phyloP scores from a whole-genome alignment of 352 stramenopile genomes.

The Globisporangium radiosum region DNA sequence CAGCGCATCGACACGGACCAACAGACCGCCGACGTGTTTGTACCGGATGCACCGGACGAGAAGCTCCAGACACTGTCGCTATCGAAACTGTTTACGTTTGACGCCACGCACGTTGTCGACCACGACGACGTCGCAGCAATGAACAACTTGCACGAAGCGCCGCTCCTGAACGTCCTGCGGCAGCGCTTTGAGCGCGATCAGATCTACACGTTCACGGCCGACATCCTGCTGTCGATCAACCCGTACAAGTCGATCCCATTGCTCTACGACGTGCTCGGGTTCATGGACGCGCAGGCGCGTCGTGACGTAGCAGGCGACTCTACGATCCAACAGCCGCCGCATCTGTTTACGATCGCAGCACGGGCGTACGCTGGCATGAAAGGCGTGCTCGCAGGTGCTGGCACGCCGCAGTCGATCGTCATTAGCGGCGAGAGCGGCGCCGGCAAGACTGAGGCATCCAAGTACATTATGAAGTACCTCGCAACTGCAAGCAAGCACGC shows the following conservation, averaged over 20 bases:
- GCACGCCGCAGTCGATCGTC: slow-evolving; percentile 88
- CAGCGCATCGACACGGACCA: slow-evolving; percentile 37
- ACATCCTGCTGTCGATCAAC: slow-evolving; percentile 82
- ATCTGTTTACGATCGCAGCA: slow-evolving; percentile 79
- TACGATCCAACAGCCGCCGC: slow-evolving; percentile 23
- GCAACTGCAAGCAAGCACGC: slow-evolving; percentile 67
- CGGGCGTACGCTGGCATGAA: slow-evolving; percentile 74
- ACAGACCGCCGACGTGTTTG: slow-evolving; percentile 47
- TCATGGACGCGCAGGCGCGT: slow-evolving; percentile 39
- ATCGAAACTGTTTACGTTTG: slow-evolving; percentile 65
- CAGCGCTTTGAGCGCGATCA: slow-evolving; percentile 73
- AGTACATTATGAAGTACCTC: slow-evolving; percentile 90
- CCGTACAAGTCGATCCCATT: slow-evolving; percentile 85
- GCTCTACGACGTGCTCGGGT: slow-evolving; percentile 72
- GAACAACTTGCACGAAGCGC: slow-evolving; percentile 88
- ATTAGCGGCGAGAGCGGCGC: slow-evolving; percentile 91
- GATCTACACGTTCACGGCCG: slow-evolving; percentile 86
- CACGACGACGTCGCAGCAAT: slow-evolving; percentile 82
- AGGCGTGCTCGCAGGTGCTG: slow-evolving; percentile 37
- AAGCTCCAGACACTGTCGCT: slow-evolving; percentile 48
- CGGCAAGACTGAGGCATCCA: slow-evolving; percentile 93
- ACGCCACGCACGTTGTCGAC: slow-evolving; percentile 80
- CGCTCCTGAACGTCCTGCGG: slow-evolving; percentile 69
- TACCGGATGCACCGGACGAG: slow-evolving; percentile 52
- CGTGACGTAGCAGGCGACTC: too few species aligned